Base-by-base conservation (phyloP, 495 filamentous ascomycete genomes). In the Hyaloscypha variabilis region DNA sequence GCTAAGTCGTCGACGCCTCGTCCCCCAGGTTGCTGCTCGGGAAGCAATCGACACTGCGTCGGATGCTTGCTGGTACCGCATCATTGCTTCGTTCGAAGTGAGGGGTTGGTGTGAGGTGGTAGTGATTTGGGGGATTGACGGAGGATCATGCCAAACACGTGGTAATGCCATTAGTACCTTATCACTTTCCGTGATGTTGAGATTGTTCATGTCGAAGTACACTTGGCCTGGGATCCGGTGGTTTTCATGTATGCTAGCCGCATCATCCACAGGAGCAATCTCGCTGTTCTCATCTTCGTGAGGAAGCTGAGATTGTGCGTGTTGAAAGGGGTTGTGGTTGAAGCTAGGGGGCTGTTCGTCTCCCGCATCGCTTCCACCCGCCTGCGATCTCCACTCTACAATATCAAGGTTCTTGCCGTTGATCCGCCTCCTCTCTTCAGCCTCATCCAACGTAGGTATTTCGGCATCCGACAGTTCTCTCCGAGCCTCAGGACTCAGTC, bases 1-100 rank as follows among this genome's bases (percentile, higher is more conserved):
- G 69, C 86, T 90, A 25, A 85, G 75, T 28, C 85, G 82, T n/a
- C 86, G 75, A 28, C 85, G 82, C 19, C 86, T 81, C 1, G 88
- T 90, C 13, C 89, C 89, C 87, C 89, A 91, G 2, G 91, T 94
- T 25, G 90, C 90, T 26, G 84, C 81, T 51, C 88, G 81, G 5
- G 91, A 93, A 24, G 83, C 75, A 17, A 84, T 76, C 1, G 83
- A 85, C 10, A 79, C 76, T 42, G 76, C 81, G 60, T 85, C 83
- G 49, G 77, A 73, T 64, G 77, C 80, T 67, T 76, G 73, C 19
- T 81, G 73, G 60, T 80, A 85, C 39, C 68, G 73, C 24, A 71
- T 76, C 0, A 87, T 87, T n/a, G 83, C 83, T 23, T 75, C 81
- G 30, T 83, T 78, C 3, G 84, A 77, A 21, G 77, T 85, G 28